phyloP scores from a whole-genome alignment of 805 yeast genomes.

The Starmera amethionina region DNA sequence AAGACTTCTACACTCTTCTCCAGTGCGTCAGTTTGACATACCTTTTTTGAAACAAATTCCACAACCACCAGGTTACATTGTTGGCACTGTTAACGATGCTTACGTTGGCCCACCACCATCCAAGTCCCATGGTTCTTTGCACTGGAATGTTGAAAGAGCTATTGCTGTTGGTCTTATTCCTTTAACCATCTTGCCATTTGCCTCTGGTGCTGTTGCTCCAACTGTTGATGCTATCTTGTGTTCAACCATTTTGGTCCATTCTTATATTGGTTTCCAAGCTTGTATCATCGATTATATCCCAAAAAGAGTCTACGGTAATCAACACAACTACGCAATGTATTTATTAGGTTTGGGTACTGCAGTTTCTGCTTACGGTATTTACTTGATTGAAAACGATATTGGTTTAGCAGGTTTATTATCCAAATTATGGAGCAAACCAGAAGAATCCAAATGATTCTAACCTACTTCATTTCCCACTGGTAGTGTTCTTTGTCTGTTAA shows the following conservation, averaged over 20 bases:
- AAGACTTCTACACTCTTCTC: conserved; percentile 12
- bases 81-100: conserved; percentile 93
- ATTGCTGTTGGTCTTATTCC: conserved; percentile 70
- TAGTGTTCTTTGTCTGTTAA: no score
- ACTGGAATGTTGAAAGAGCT: conserved; percentile 85
- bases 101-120: conserved; percentile 53
- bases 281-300: conserved; percentile 94
- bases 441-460: conserved; percentile 1
- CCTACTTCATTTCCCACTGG: no score
- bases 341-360: conserved; percentile 65
- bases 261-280: conserved; percentile 78
- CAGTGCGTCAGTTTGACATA: conserved; percentile 27
- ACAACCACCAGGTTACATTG: conserved; percentile 84
- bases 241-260: conserved; percentile 59
- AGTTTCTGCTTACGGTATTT: conserved; percentile 69
- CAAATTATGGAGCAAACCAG: conserved; percentile 44
- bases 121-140: conserved; percentile 72
- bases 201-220: conserved; percentile 63
- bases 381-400: conserved; percentile 66
- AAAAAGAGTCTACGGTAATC: conserved; percentile 68
- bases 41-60: conserved; percentile 50
- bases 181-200: conserved; percentile 62
- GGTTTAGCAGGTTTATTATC: conserved; percentile 64
- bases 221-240: conserved; percentile 65
- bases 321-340: conserved; percentile 60